Evolutionary conservation across 108 stramenopile species (phyloP).

Genomic region (Stephanodiscus minutulus): DNA sequence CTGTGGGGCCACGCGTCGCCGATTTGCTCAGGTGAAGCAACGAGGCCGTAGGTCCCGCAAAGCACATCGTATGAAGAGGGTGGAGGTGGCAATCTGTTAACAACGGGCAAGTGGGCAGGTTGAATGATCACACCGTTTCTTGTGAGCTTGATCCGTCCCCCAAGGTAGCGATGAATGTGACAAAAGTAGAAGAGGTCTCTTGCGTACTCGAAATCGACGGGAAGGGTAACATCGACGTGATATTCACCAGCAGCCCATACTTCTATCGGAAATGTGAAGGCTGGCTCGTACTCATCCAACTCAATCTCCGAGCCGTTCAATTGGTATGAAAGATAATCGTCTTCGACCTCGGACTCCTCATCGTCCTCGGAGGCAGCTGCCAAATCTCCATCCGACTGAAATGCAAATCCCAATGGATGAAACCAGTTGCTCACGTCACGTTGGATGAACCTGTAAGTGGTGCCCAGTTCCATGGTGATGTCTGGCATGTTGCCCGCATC

Average conservation of each 20-base stretch:
- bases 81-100: conserved; percentile 10
- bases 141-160: conserved; percentile 78
- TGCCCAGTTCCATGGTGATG: conserved; percentile 71
- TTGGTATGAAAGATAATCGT: conserved; percentile 53
- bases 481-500: conserved; percentile 62
- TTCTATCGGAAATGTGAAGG: conserved; percentile 68
- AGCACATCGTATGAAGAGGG: conserved; percentile 51
- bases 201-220: conserved; percentile 37
- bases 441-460: conserved; percentile 82
- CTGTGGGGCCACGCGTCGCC: conserved; percentile 4
- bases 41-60: conserved; percentile 77
- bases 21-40: background rate
- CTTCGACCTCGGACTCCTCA: no score
- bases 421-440: conserved; percentile 53
- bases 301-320: conserved; percentile 74
- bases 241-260: conserved; percentile 69
- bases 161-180: conserved; percentile 75
- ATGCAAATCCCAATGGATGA: conserved; percentile 90
- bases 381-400: conserved; percentile 85
- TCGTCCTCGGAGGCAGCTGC: conserved; percentile 70
- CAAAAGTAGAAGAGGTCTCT: conserved; percentile 92
- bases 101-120: conserved; percentile 8
- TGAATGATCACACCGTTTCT: conserved; percentile 40
- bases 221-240: conserved; percentile 56
- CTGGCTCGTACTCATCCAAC: conserved; percentile 75